Conservation (phyloP, 495 filamentous ascomycete species). For the Emericellopsis terricola region DNA sequence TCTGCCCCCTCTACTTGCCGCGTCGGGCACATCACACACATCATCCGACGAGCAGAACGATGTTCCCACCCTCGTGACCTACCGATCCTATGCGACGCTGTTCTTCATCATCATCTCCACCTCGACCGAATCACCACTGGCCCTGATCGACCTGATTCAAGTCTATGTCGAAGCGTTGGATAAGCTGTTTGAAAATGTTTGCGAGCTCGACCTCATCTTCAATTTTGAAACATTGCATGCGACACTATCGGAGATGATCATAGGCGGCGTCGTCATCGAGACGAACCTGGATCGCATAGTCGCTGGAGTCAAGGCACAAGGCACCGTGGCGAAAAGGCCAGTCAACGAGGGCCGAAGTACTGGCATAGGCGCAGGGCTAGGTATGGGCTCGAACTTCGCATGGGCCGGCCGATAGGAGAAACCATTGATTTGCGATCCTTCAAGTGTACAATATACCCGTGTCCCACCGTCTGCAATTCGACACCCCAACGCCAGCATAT, state of each 20-base stretch:
- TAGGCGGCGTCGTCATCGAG: constrained; percentile 90
- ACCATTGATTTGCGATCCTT: not conserved
- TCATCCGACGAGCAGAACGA: constrained; percentile 56
- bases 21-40: constrained; percentile 33
- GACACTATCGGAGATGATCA: constrained; percentile 80
- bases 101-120: constrained; percentile 98
- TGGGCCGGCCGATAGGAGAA: constrained; percentile 22
- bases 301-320: constrained; percentile 62
- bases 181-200: constrained; percentile 92
- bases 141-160: constrained; percentile 89
- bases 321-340: constrained; percentile 54
- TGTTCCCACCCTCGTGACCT: constrained; percentile 86
- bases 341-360: constrained; percentile 31
- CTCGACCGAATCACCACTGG: constrained; percentile 90
- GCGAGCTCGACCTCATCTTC: constrained; percentile 95
- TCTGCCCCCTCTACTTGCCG: constrained; percentile 29
- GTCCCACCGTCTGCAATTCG: no score
- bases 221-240: constrained; percentile 96
- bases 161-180: constrained; percentile 95
- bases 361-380: constrained; percentile 23
- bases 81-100: constrained; percentile 94
- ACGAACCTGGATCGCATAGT: constrained; percentile 80
- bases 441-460: no score
- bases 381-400: constrained; percentile 38
- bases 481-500: constrained; percentile 2